Base-by-base conservation (phyloP, 2,329 filamentous ascomycete species). In the Calonectria pseudoreteaudii region DNA sequence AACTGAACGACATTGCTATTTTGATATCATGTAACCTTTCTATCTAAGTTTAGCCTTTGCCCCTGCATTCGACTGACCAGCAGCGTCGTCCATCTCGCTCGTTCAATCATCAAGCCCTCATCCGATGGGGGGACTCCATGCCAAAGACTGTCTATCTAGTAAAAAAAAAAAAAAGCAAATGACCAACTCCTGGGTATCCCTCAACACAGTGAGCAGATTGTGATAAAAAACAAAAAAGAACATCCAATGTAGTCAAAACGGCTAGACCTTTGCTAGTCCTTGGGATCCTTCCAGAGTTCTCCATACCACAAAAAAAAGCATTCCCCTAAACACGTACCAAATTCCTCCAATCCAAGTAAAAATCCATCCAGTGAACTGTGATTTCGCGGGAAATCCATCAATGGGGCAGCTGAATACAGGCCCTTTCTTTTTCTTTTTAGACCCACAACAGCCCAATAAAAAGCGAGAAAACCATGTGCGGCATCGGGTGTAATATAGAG, bases 11-110 rank as follows among this genome's bases (percentile, higher is more conserved):
- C 62, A 64, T 72, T 74, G 68, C 71, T 78, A 74, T 74, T 76
- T 79, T 77, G 72, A 75, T 80, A 75, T 77, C 77, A 60, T 60
- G 72, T 79, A 74, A 73, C 75, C 77, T 74, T 75, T 77, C 78
- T 80, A 80, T 80, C 78, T 80, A 80, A 78, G 69, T 76, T 74
- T 76, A 73, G 72, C 73, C 30, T 68, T 67, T 78, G 74, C 72
- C 66, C 76, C 71, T 60, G 74, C 77, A 72, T 79, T 74, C 74
- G 64, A 80, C 79, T 80, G 79, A 66, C 79, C 79, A 80, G 79
- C 79, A 80, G 79, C 70, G 77, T 79, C 68, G 71, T 80, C 78
- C 78, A 78, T 80, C 77, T 79, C 77, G 78, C 78, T 80, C 78
- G 73, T 80, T 78, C 76, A 78, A 80, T 74, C 72, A 74, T 80